phyloP scores from a whole-genome alignment of 192 early-diverging fungal species.

The Jimgerdemannia flammicorona region DNA sequence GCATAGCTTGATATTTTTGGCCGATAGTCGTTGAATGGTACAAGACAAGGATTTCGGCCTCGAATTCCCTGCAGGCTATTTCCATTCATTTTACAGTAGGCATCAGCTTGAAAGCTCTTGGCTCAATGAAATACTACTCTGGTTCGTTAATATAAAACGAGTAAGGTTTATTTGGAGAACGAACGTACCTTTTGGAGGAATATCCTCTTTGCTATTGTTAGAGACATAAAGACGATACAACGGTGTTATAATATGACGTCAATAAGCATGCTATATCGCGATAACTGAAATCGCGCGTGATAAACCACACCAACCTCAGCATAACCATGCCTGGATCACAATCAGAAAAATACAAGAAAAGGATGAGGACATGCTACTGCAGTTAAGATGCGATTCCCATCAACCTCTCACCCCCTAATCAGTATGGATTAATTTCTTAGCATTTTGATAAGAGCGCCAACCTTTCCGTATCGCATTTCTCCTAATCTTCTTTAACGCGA shows the following conservation, averaged over 20 bases:
- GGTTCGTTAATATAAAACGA: constrained; percentile 4
- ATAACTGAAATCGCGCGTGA: not conserved
- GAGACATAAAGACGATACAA: not conserved
- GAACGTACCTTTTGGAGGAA: constrained; percentile 26
- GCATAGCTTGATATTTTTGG: constrained; percentile 91
- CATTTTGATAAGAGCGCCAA: not conserved
- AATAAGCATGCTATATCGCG: too few species aligned
- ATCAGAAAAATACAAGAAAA: not conserved
- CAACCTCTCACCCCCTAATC: not conserved
- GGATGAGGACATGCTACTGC: not conserved
- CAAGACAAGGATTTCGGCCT: constrained; percentile 89
- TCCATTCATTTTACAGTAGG: constrained; percentile 15
- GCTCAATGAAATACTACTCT: not conserved
- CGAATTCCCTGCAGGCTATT: constrained; percentile 65
- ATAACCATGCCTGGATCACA: constrained; percentile 60
- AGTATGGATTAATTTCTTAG: too few species aligned
- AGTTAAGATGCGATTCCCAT: not conserved
- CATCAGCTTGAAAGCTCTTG: not conserved
- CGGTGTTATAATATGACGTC: not conserved
- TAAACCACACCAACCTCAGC: constrained; percentile 22
- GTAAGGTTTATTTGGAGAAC: constrained; percentile 28
- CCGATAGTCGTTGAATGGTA: constrained; percentile 92
- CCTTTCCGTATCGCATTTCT: constrained; percentile 75
- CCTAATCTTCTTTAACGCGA: constrained; percentile 85
- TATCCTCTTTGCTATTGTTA: not conserved